Percentiles rank a stretch among this genome's conserved stretches.
Conservation (phyloP, 2,329 filamentous ascomycete genomes). For the Aphanocladium album region DNA sequence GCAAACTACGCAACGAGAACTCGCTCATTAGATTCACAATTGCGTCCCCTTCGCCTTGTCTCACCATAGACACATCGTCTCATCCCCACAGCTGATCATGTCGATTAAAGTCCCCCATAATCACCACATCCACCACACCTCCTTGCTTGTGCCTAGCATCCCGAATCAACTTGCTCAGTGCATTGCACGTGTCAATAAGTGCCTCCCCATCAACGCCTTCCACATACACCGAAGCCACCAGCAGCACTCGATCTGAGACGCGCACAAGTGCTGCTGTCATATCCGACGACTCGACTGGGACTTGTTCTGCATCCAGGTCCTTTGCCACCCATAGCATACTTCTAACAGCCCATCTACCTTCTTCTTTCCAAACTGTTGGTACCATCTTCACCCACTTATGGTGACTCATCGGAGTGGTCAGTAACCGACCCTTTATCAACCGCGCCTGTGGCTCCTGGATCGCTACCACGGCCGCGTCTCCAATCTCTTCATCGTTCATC, state of each 20-base stretch:
- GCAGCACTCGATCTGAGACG: background rate
- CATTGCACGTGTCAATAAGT: conserved; percentile 5
- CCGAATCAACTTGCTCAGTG: conserved; percentile 1
- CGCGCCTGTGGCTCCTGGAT: conserved; percentile 17
- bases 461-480: conserved; percentile 14
- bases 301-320: conserved; percentile 15
- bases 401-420: conserved; percentile 17
- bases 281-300: conserved; percentile 13
- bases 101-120: conserved; percentile 18
- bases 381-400: conserved; percentile 17
- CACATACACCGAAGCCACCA: conserved; percentile 13
- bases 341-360: conserved; percentile 18
- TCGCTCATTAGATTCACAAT: conserved; percentile 33
- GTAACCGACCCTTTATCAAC: conserved; percentile 13
- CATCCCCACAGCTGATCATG: conserved; percentile 20
- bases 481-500: conserved; percentile 18
- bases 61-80: conserved; percentile 16
- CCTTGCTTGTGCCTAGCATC: conserved; percentile 7
- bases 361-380: conserved; percentile 6
- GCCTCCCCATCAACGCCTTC: conserved; percentile 5
- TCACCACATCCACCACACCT: conserved; percentile 7
- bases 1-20: conserved; percentile 27
- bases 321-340: conserved; percentile 19
- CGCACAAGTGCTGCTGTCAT: conserved; percentile 11
- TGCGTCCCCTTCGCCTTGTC: conserved; percentile 30